These are phyloP conservation scores for Amylocystis lapponica DNA, from an alignment of 768 basidiomycete genomes.

Conservation along the genomic window DNA sequence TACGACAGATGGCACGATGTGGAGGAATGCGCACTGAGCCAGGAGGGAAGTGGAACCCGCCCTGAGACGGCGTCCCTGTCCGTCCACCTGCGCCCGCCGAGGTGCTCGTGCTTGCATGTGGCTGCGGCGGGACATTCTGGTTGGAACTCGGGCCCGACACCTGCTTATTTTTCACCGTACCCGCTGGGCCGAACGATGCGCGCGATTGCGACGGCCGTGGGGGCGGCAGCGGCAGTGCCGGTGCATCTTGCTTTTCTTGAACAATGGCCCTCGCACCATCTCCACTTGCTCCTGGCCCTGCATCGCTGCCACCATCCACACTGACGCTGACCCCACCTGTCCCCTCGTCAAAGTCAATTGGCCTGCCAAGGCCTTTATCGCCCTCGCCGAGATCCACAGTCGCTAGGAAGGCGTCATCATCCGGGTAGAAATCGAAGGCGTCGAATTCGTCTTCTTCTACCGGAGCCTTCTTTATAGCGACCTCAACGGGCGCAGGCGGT, in stretches of 20 bases:
- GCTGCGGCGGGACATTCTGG: not conserved
- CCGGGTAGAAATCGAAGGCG: slow-evolving; percentile 48
- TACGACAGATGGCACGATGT: too few relatives aligned
- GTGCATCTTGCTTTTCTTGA: not conserved
- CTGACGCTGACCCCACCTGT: slow-evolving; percentile 8
- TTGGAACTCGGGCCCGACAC: not conserved
- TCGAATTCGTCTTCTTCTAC: slow-evolving; percentile 30
- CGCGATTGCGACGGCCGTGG: not conserved
- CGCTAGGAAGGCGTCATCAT: slow-evolving; percentile 65
- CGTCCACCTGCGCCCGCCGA: not conserved
- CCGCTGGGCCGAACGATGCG: not conserved
- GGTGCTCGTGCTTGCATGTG: too few relatives aligned
- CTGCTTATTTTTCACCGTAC: not conserved
- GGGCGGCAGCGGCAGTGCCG: not conserved
- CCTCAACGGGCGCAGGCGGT: not conserved
- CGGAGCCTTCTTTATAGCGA: too few relatives aligned
- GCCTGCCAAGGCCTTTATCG: slow-evolving; percentile 26
- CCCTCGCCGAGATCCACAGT: slow-evolving; percentile 38
- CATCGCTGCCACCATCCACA: not conserved
- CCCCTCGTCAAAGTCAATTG: slow-evolving; percentile 37
- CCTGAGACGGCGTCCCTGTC: slow-evolving; percentile 10
- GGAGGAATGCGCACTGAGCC: slow-evolving; percentile 1
- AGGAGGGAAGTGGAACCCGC: slow-evolving; percentile 12
- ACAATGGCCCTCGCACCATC: not conserved
- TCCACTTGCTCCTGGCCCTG: not conserved